These are phyloP conservation scores for Sarocladium oryzae DNA, from an alignment of 2,329 filamentous ascomycete genomes.

Conservation along the genomic window DNA sequence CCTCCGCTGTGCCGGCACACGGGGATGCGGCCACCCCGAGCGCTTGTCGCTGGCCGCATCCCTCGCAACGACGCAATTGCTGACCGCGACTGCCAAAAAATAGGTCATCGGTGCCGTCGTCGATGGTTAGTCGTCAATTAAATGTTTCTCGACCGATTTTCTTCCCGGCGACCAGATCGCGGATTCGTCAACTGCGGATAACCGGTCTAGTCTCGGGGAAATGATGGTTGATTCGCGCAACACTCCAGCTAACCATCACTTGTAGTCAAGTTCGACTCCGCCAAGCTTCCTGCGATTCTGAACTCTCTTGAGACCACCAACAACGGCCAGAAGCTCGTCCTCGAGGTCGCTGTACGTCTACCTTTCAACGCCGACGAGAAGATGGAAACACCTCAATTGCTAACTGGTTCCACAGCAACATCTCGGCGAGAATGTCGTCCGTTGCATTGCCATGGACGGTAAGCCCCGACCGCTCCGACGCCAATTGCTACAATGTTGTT, in stretches of 20 bases:
- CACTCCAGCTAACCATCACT: conserved; percentile 18
- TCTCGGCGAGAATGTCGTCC: conserved; percentile 97
- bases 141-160: background rate
- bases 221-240: background rate
- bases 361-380: conserved; percentile 6
- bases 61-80: background rate
- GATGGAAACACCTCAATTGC: conserved; percentile 11
- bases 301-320: conserved; percentile 92
- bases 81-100: conserved; percentile 42
- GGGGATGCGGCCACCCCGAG: conserved; percentile 7
- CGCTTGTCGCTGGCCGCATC: conserved; percentile 2
- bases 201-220: background rate
- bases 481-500: no score
- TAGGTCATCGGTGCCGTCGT: conserved; percentile 98
- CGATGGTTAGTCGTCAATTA: conserved; percentile 65
- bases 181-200: conserved; percentile 1
- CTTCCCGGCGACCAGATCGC: conserved; percentile 12
- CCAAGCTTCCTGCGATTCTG: conserved; percentile 92
- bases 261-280: conserved; percentile 91
- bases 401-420: conserved; percentile 71
- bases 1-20: conserved; percentile 10
- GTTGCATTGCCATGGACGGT: conserved; percentile 99
- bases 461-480: conserved; percentile 29
- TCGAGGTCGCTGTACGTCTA: conserved; percentile 86
- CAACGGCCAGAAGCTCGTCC: conserved; percentile 86